These are phyloP conservation scores for Beauveria sp. DNA, from an alignment of 2,329 filamentous ascomycete species.

Conservation along the genomic window DNA sequence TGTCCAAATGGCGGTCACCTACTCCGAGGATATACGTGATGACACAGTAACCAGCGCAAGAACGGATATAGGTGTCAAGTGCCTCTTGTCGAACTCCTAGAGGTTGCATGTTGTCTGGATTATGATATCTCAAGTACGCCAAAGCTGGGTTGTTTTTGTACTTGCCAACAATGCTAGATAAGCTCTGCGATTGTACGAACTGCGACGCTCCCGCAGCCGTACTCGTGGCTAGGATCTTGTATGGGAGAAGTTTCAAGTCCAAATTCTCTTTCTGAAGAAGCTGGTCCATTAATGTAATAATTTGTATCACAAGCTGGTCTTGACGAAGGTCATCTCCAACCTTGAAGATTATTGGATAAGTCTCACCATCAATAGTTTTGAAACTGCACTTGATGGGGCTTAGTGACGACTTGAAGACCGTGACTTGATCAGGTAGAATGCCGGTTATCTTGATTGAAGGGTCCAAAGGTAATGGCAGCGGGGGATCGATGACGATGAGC, in stretches of 20 bases:
- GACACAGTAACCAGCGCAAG: slow-evolving; percentile 94
- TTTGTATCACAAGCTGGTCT: slow-evolving; percentile 93
- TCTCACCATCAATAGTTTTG: slow-evolving; percentile 66
- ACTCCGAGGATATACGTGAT: slow-evolving; percentile 97
- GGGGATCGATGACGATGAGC: slow-evolving; percentile 71
- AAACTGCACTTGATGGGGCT: slow-evolving; percentile 89
- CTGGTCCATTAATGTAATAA: slow-evolving; percentile 96
- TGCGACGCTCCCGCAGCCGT: slow-evolving; percentile 85
- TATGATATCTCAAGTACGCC: slow-evolving; percentile 80
- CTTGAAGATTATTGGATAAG: slow-evolving; percentile 94
- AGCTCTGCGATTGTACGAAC: slow-evolving; percentile 78
- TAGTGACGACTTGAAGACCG: slow-evolving; percentile 92
- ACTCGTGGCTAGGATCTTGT: slow-evolving; percentile 91
- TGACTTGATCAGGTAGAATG: slow-evolving; percentile 74
- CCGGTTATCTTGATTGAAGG: slow-evolving; percentile 73
- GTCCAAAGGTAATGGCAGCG: slow-evolving; percentile 81
- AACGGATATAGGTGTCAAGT: slow-evolving; percentile 92
- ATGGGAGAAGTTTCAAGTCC: slow-evolving; percentile 89
- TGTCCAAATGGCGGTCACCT: slow-evolving; percentile 91
- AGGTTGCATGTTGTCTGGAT: slow-evolving; percentile 74
- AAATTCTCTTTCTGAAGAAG: slow-evolving; percentile 92
- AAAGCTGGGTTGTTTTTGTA: slow-evolving; percentile 69
- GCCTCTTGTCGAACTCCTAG: slow-evolving; percentile 85
- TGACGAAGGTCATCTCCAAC: slow-evolving; percentile 93
- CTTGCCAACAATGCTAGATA: slow-evolving; percentile 76